Base-by-base conservation (phyloP, 1,284 basidiomycete species). In the Boletus semigastroideus region DNA sequence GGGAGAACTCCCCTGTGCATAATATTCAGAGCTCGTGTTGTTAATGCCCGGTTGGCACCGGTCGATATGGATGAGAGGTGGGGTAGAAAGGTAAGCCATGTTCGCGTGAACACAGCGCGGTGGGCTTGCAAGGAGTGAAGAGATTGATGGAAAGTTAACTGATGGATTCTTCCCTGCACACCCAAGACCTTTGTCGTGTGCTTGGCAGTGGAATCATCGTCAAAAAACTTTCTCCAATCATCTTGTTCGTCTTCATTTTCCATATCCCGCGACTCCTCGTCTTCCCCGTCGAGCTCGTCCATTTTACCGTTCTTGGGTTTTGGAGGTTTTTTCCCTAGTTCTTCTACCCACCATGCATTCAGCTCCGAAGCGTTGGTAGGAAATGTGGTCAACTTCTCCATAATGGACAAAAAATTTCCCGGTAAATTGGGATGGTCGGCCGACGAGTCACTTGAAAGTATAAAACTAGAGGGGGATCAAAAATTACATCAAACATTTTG, bases 1-100 rank as follows among this genome's bases (percentile, higher is more conserved):
- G 94, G 94, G 63, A 97, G 73, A 19, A 97, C 87, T 13, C 88
- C 84, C 9, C 84, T 77, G 69, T 97, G 93, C 74, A 97, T 82
- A 10, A 94, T 78, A 57, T 87, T 86, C 44, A 97, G 71, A 2
- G 82, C 84, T 34, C 89, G 78, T 41, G 83, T 79, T 3, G 78
- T 74, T 8, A 83, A 62, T 3, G 71, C 69, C 55, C 76, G 80
- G 5, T 70, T 75, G 7, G 73, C 66, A 19, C 72, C 70, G 17
- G 59, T 77, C 65, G 34, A 62, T 69, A 40, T 56, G 65, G 49
- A 66, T 57, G 78, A 82, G 34, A 87, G 66, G 19, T 76, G 77
- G 1, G 89, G 83, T 1, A 94, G 71, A 11, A 94, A 72, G 3
- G 78, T 72, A 14, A 92, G 76, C 92, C 92, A 94, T 17, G 84